These are phyloP conservation scores for Neurospora cerealis DNA, from an alignment of 495 filamentous ascomycete species.

Conservation along the genomic window DNA sequence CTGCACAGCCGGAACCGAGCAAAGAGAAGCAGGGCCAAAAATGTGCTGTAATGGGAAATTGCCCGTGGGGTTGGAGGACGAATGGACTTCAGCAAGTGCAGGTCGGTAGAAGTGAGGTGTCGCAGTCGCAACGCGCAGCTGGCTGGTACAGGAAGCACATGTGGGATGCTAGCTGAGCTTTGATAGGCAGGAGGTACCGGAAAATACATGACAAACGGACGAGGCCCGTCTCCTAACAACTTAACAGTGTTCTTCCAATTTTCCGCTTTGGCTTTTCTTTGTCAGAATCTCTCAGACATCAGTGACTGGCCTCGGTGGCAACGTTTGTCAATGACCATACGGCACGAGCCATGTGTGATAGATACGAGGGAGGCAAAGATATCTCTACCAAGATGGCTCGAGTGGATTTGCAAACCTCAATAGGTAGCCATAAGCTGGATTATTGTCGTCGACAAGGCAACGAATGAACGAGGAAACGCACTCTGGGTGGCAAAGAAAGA, in stretches of 20 bases:
- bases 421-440: neutral
- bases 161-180: neutral
- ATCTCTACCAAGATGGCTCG: neutral
- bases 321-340: neutral
- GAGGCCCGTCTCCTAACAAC: neutral
- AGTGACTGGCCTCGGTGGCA: neutral
- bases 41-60: neutral
- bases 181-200: neutral
- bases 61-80: neutral
- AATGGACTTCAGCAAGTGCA: neutral
- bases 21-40: neutral
- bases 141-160: neutral
- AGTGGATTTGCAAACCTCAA: neutral
- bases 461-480: neutral
- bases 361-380: neutral
- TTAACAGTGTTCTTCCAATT: neutral
- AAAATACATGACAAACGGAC: neutral
- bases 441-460: neutral
- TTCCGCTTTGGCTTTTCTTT: neutral
- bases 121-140: neutral
- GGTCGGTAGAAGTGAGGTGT: neutral
- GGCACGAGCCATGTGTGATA: neutral
- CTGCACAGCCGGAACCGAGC: neutral
- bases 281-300: neutral
- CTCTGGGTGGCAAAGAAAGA: neutral